Percentiles rank a stretch among this genome's conserved stretches.
Conservation (phyloP, 768 basidiomycete genomes). For the Cystobasidiopsis lactophilus region DNA sequence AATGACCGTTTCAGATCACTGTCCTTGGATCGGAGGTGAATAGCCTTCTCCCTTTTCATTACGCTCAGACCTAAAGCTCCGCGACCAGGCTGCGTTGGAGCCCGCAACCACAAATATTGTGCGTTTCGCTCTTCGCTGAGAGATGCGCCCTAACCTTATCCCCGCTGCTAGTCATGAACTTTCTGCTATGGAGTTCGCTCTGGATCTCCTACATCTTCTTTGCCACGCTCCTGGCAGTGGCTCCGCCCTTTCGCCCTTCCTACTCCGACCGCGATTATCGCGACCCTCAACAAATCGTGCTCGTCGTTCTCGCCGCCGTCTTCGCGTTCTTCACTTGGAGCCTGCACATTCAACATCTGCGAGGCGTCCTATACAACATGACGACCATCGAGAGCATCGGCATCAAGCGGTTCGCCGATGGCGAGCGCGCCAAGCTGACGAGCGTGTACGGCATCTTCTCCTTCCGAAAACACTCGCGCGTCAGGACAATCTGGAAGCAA, state of each 20-base stretch:
- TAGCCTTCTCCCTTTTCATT: background rate
- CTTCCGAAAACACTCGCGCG: background rate
- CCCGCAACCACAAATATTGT: conserved; percentile 18
- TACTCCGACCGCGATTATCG: conserved; percentile 2
- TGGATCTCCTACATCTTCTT: conserved; percentile 13
- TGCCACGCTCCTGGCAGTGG: conserved; percentile 12
- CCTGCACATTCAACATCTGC: conserved; percentile 9
- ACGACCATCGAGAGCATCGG: conserved; percentile 16
- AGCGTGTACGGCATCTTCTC: background rate
- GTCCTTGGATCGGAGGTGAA: background rate
- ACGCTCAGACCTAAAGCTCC: background rate
- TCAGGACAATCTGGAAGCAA: conserved; percentile 5
- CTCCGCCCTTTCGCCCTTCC: conserved; percentile 7
- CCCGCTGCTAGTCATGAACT: conserved; percentile 13
- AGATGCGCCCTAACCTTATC: no score
- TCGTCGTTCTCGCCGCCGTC: conserved; percentile 10
- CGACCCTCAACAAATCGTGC: conserved; percentile 14
- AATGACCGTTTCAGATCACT: background rate
- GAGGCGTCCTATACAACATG: conserved; percentile 11
- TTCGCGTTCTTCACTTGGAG: conserved; percentile 12
- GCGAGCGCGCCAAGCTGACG: background rate
- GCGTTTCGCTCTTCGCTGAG: background rate
- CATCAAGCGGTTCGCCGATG: background rate
- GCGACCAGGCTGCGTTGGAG: conserved; percentile 8
- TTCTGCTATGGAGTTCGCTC: conserved; percentile 11